phyloP scores from a whole-genome alignment of 2,329 filamentous ascomycete genomes.

The Microdochium trichocladiopsis region DNA sequence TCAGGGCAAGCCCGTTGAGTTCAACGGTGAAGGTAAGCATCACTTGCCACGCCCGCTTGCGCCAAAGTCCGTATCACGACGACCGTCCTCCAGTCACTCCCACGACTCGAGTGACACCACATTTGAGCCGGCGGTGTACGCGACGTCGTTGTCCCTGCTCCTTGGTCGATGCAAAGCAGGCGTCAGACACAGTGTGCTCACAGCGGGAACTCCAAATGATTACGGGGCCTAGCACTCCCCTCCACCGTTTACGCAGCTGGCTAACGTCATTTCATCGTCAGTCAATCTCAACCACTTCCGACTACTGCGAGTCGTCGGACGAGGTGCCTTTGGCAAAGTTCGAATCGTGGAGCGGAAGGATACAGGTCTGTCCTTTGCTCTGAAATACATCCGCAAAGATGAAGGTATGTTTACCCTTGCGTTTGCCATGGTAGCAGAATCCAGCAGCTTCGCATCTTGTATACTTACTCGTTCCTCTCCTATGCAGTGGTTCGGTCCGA shows the following conservation, averaged over 20 bases:
- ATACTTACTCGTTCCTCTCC: conserved; percentile 1
- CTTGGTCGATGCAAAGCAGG: no score
- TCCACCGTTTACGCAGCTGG: conserved; percentile 4
- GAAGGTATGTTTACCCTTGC: conserved; percentile 57
- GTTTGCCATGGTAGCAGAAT: no score
- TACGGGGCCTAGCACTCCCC: no score
- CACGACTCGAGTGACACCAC: conserved; percentile 3
- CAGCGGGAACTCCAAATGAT: no score
- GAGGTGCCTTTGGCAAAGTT: conserved; percentile 97
- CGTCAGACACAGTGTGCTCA: no score
- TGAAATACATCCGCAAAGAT: conserved; percentile 99
- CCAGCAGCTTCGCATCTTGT: no score
- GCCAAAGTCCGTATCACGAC: not conserved
- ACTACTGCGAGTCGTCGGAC: conserved; percentile 88
- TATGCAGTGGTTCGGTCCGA: conserved; percentile 85
- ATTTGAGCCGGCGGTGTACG: no score
- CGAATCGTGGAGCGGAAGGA: conserved; percentile 98
- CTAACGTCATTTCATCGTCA: conserved; percentile 29
- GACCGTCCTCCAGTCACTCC: conserved; percentile 4
- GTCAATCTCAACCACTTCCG: conserved; percentile 98
- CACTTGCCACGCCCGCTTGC: not conserved
- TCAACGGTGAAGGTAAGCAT: conserved; percentile 81
- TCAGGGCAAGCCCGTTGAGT: conserved; percentile 87
- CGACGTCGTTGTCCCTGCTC: no score
- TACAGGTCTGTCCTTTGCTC: conserved; percentile 83